Percentiles rank a stretch among this genome's conserved stretches.
Evolutionary conservation across 192 early-diverging fungal species (phyloP).

Genomic region (Obelidium mucronatum): DNA sequence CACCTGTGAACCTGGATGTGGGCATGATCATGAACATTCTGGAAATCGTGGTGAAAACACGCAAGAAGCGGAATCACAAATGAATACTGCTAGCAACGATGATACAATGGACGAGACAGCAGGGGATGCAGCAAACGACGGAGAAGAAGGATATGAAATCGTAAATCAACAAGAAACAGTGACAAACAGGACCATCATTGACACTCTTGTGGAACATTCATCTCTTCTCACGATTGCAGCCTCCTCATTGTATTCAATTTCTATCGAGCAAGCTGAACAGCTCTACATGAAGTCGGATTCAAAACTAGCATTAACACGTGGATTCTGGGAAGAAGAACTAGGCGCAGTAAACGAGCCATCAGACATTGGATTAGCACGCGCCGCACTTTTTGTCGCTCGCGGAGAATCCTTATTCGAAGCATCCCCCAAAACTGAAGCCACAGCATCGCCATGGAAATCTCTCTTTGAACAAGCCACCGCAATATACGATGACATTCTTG

Average conservation of each 20-base stretch:
- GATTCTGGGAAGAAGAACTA: not conserved
- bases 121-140: not conserved
- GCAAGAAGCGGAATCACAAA: too few relatives aligned
- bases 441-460: not conserved
- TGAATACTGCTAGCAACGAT: not conserved
- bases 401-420: constrained; percentile 36
- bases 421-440: constrained; percentile 21
- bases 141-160: constrained; percentile 37
- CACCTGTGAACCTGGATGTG: not conserved
- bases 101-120: not conserved
- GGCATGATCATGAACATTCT: constrained; percentile 4
- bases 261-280: constrained; percentile 6
- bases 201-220: constrained; percentile 51
- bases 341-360: constrained; percentile 12
- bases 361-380: constrained; percentile 35
- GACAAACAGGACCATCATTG: constrained; percentile 38
- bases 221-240: constrained; percentile 41
- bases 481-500: constrained; percentile 33
- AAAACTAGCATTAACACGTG: constrained; percentile 22
- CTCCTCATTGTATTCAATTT: constrained; percentile 21
- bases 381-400: constrained; percentile 37
- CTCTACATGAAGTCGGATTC: constrained; percentile 34
- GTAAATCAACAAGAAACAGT: constrained; percentile 22
- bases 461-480: constrained; percentile 34
- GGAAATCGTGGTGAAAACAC: not conserved